Evolutionary conservation across 73 alveolate species (phyloP).

Genomic region (Paramecium tetraurelia): DNA sequence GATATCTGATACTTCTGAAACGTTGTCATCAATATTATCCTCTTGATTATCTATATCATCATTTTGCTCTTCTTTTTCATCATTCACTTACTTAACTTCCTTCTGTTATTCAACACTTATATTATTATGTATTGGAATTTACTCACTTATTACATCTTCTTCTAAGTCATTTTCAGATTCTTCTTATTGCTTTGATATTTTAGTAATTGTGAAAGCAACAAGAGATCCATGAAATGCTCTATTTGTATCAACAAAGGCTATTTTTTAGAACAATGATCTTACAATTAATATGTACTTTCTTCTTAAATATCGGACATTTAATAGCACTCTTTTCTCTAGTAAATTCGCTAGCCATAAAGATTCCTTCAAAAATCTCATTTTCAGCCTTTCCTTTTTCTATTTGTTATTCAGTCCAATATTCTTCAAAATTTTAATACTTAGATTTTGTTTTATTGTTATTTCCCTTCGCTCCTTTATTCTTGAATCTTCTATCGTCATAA

Average conservation of each 20-base stretch:
- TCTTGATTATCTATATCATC: neutral
- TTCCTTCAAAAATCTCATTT: conserved; percentile 21
- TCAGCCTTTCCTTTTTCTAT: neutral
- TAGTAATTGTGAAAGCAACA: conserved; percentile 24
- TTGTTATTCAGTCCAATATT: conserved; percentile 5
- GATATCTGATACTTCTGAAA: neutral
- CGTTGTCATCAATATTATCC: neutral
- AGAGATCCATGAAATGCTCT: conserved; percentile 61
- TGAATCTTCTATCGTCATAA: neutral
- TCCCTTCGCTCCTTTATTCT: neutral
- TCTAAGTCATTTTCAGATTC: conserved; percentile 30
- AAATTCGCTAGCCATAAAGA: neutral
- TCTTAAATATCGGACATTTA: conserved; percentile 16
- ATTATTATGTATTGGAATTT: neutral
- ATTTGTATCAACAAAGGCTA: neutral
- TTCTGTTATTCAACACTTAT: neutral
- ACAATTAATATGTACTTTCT: conserved; percentile 33
- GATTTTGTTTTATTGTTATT: neutral
- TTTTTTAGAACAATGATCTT: neutral
- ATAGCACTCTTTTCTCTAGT: neutral
- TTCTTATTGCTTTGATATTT: neutral
- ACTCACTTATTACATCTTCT: neutral
- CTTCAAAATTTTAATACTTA: neutral
- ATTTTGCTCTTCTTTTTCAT: conserved; percentile 20
- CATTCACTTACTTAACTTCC: neutral